Conservation (phyloP, 768 basidiomycete genomes). For the Serendipita vermifera region DNA sequence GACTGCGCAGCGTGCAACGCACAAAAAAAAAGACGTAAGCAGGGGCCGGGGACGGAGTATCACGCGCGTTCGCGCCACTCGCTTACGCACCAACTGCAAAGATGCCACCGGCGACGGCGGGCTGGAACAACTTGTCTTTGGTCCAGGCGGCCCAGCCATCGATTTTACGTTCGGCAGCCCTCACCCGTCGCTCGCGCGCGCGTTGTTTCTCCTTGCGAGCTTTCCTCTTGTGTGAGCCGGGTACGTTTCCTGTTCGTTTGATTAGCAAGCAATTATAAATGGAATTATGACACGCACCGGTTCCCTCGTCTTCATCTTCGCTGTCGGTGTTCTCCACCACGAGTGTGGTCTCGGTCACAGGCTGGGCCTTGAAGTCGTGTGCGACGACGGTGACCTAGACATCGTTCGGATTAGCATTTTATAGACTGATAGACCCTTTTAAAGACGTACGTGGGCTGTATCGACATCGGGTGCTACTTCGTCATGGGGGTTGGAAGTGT, state of each 20-base stretch:
- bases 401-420: no score
- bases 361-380: slow-evolving; percentile 36
- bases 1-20: slow-evolving; percentile 35
- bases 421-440: no score
- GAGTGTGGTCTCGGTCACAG: slow-evolving; percentile 16
- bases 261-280: no score
- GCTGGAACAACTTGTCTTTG: slow-evolving; percentile 45
- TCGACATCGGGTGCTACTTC: slow-evolving; percentile 26
- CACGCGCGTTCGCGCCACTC: slow-evolving; percentile 41
- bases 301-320: background rate
- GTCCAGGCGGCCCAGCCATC: slow-evolving; percentile 17
- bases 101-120: slow-evolving; percentile 59
- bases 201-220: background rate
- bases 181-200: background rate
- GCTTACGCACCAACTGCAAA: slow-evolving; percentile 50
- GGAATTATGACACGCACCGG: background rate
- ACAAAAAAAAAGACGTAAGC: background rate
- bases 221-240: background rate
- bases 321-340: background rate
- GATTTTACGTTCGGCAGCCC: background rate
- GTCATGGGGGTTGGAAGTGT: slow-evolving; percentile 30
- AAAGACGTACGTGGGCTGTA: background rate
- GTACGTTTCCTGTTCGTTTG: background rate
- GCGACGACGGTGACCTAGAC: slow-evolving; percentile 47
- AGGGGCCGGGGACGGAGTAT: slow-evolving; percentile 32